Evolutionary conservation across 371 early-diverging fungal genomes (phyloP).

Genomic region (Saksenaea oblongispora): DNA sequence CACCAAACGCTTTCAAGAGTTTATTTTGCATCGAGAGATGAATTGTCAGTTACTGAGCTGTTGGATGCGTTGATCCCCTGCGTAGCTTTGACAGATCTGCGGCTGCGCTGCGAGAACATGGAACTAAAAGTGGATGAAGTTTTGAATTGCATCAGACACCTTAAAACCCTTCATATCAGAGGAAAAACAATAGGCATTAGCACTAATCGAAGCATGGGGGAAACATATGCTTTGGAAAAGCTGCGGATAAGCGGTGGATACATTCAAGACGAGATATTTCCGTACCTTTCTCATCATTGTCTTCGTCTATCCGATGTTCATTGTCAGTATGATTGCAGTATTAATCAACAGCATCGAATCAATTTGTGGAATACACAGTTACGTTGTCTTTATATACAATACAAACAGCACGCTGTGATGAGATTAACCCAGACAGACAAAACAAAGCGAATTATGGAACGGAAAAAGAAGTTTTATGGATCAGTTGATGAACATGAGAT

Average conservation of each 20-base stretch:
- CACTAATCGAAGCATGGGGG: neutral
- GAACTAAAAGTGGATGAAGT: neutral
- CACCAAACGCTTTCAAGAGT: neutral
- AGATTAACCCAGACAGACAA: neutral
- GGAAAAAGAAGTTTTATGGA: neutral
- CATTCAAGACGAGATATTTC: neutral
- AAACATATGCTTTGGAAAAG: neutral
- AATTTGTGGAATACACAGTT: neutral
- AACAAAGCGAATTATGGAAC: neutral
- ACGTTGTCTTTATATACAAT: neutral
- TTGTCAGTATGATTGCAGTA: neutral
- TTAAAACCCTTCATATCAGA: neutral
- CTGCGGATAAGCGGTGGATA: neutral
- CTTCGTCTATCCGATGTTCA: neutral
- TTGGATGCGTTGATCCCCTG: neutral
- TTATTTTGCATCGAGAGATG: neutral
- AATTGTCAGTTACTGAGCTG: neutral
- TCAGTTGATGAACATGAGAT: neutral
- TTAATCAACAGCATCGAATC: neutral
- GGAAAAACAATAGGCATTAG: neutral
- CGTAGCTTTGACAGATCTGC: neutral
- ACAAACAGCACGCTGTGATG: neutral
- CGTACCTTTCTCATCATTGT: neutral
- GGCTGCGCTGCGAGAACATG: neutral
- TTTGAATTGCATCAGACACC: neutral